These are phyloP conservation scores for Skeletonema costatum DNA, from an alignment of 108 stramenopile genomes.

Conservation along the genomic window DNA sequence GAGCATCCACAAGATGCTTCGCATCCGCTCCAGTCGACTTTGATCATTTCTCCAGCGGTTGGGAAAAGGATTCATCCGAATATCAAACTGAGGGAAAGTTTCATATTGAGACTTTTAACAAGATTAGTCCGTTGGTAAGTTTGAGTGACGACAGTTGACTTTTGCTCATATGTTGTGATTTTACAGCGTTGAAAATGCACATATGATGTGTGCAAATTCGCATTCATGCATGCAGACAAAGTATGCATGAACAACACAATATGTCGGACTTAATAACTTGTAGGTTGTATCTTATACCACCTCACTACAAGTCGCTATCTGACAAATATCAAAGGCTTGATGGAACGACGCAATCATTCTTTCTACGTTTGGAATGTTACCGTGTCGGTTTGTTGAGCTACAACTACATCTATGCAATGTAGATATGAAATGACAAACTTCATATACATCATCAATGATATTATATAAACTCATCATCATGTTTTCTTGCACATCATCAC, in stretches of 20 bases:
- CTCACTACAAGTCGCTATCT: slow-evolving; percentile 2
- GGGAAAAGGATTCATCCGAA: neutral
- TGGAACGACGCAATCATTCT: neutral
- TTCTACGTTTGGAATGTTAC: neutral
- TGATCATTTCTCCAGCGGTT: neutral
- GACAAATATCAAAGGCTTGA: neutral
- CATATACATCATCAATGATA: neutral
- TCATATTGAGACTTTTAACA: slow-evolving; percentile 2
- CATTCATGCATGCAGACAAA: neutral
- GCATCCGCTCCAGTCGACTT: neutral
- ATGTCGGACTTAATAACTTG: slow-evolving; percentile 4
- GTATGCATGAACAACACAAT: no score
- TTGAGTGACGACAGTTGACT: neutral
- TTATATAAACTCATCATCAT: neutral
- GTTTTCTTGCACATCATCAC: neutral
- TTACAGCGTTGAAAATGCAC: no score
- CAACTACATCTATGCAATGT: neutral
- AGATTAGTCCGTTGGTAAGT: neutral
- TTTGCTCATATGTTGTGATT: neutral
- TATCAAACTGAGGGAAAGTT: neutral
- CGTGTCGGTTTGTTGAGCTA: neutral
- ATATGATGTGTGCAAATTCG: neutral
- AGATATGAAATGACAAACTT: neutral
- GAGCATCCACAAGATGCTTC: neutral
- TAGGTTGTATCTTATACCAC: neutral